Conservation (phyloP, 441 rosid genomes). For the Raphanus hybrid region DNA sequence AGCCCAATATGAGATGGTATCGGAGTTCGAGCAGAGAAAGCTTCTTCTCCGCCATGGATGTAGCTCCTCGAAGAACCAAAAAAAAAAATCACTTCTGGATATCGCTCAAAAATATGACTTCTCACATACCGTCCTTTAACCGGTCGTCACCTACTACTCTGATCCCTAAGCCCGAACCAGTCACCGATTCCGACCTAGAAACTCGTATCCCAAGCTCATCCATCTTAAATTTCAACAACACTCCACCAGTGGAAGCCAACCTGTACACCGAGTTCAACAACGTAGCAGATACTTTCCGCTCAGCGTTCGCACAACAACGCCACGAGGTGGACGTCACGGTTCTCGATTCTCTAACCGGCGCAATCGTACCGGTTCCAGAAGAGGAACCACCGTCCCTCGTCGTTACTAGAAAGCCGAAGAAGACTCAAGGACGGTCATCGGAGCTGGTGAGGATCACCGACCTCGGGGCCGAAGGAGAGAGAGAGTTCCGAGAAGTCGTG, state of each 20-base stretch:
- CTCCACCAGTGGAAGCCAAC: neutral
- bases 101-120: slow-evolving; percentile 18
- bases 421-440: slow-evolving; percentile 50
- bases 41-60: slow-evolving; percentile 3
- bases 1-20: too few relatives aligned
- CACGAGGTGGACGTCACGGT: slow-evolving; percentile 38
- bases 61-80: neutral
- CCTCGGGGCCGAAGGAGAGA: slow-evolving; percentile 62
- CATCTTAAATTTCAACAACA: neutral
- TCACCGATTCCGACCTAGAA: slow-evolving; percentile 17
- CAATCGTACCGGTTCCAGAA: slow-evolving; percentile 57
- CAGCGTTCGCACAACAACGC: slow-evolving; percentile 37
- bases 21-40: neutral
- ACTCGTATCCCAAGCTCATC: neutral
- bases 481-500: slow-evolving; percentile 65
- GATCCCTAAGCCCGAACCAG: slow-evolving; percentile 28
- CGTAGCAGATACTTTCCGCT: slow-evolving; percentile 66
- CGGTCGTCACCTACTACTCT: neutral
- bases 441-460: slow-evolving; percentile 87
- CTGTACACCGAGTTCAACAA: slow-evolving; percentile 30
- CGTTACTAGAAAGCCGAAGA: slow-evolving; percentile 35
- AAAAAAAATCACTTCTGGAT: neutral
- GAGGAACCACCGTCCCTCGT: slow-evolving; percentile 35
- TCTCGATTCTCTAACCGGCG: slow-evolving; percentile 60
- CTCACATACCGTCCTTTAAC: slow-evolving; percentile 6